phyloP scores from a whole-genome alignment of 169 alveolate species.

The Cryptosporidium ubiquitum region DNA sequence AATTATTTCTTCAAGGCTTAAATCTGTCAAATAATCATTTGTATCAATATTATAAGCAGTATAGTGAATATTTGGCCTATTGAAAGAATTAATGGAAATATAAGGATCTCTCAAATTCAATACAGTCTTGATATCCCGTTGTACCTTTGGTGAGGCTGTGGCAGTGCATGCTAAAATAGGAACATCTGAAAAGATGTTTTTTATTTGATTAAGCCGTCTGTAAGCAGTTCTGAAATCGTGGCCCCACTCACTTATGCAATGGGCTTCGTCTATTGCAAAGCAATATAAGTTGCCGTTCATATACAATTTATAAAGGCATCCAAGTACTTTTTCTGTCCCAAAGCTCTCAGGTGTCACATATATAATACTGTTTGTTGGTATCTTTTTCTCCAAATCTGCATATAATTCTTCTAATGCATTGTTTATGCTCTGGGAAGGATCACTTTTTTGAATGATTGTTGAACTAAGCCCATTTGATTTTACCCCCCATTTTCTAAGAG shows the following conservation, averaged over 20 bases:
- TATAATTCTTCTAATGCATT: constrained; percentile 51
- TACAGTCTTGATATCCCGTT: constrained; percentile 90
- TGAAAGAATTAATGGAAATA: constrained; percentile 85
- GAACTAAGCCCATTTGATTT: constrained; percentile 78
- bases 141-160: constrained; percentile 95
- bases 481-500: constrained; percentile 86
- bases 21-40: constrained; percentile 24
- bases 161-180: constrained; percentile 97
- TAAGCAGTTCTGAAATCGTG: constrained; percentile 90
- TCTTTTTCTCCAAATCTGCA: constrained; percentile 24
- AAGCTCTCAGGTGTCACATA: constrained; percentile 87
- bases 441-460: constrained; percentile 46
- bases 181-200: constrained; percentile 89
- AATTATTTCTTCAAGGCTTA: constrained; percentile 19
- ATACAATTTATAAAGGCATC: constrained; percentile 78
- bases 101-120: constrained; percentile 83
- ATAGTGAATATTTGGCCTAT: constrained; percentile 89
- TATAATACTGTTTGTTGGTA: constrained; percentile 75
- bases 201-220: constrained; percentile 86
- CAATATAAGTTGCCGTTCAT: constrained; percentile 80
- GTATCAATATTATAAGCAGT: constrained; percentile 78
- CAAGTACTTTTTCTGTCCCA: constrained; percentile 78
- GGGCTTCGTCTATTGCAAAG: constrained; percentile 91
- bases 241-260: constrained; percentile 93
- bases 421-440: constrained; percentile 6